Conservation (phyloP, 176 grass and related monocot species). For the Phragmites australis region DNA sequence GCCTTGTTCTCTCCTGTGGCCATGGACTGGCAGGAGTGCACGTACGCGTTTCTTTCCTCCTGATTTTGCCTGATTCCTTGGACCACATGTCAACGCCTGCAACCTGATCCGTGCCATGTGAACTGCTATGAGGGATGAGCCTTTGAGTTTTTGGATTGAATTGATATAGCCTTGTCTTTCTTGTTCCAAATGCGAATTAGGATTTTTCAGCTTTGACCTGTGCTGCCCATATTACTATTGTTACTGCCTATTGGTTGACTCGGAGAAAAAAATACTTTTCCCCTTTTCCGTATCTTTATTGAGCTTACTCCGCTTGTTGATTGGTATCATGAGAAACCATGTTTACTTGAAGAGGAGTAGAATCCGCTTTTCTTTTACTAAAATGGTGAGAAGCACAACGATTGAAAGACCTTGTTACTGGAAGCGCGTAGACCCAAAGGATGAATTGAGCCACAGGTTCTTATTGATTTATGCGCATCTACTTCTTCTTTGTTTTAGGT, state of each 20-base stretch:
- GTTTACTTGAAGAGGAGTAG: not conserved
- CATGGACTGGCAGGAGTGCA: conserved; percentile 64
- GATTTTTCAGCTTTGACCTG: not conserved
- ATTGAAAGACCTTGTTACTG: too few relatives aligned
- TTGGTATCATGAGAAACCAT: not conserved
- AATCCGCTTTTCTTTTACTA: too few relatives aligned
- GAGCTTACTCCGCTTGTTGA: not conserved
- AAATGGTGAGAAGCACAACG: too few relatives aligned
- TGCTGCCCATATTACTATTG: not conserved
- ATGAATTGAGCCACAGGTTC: too few relatives aligned
- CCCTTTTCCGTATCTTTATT: not conserved
- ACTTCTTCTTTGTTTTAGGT: too few relatives aligned
- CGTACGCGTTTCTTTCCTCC: conserved; percentile 18
- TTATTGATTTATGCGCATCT: too few relatives aligned
- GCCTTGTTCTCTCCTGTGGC: conserved; percentile 43
- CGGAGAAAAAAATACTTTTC: not conserved
- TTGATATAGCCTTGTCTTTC: not conserved
- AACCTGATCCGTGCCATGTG: not conserved
- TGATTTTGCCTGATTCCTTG: not conserved
- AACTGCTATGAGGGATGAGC: not conserved
- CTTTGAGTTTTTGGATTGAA: not conserved
- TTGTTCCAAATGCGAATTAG: not conserved
- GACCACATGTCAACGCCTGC: not conserved
- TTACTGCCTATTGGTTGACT: not conserved
- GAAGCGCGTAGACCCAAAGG: too few relatives aligned